Evolutionary conservation across 495 filamentous ascomycete genomes (phyloP), one percentile per base, ranked within the genome.

Genomic region (Chaetomium tenue): DNA sequence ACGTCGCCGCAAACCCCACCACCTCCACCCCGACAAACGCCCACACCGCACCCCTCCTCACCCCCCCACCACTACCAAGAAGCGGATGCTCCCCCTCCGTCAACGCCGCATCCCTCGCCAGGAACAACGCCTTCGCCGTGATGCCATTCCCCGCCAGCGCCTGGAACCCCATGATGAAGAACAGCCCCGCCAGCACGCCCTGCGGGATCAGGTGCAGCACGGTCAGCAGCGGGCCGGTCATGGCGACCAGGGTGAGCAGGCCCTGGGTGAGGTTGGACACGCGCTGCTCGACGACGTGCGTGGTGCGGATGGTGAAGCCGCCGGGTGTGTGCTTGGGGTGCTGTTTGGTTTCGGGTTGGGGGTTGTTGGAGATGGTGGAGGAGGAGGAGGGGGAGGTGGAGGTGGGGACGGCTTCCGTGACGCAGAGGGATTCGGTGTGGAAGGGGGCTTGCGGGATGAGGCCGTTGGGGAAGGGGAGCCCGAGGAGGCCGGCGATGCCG

Each of bases 361-460:
- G 28, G 46, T 52, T 28, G 44, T 39, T 46, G 46, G 54, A 37
- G 37, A 3, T 7, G 5, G 52, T 51, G 44, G 26, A 9, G 25
- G 44, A 53, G 26, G 42, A 37, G 3, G 40, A 0, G 25, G 52
- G 37, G 15, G 37, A 1, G 25, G 52, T 37, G 15, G 37, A 0
- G 8, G 18, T 20, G 5, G 82, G 70, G n/a, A 87, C 79, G 50
- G 85, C 80, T 40, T 82, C 81, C 5, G 87, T 90, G 54, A 92
- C 89, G 72, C 89, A 92, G 47, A 95, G 87, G 3, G 89, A 86
- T 25, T 86, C 84, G 9, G 93, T 98, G 76, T 97, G 93, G 79
- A 97, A 95, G 4, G 93, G 93, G 0, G 92, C 93, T 76, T 98
- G 93, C 0, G 91, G 91, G 69, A 94, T 91, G 26, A 98, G 87